These are phyloP conservation scores for Aspergillus mulundensis DNA, from an alignment of 495 filamentous ascomycete genomes.

Conservation along the genomic window DNA sequence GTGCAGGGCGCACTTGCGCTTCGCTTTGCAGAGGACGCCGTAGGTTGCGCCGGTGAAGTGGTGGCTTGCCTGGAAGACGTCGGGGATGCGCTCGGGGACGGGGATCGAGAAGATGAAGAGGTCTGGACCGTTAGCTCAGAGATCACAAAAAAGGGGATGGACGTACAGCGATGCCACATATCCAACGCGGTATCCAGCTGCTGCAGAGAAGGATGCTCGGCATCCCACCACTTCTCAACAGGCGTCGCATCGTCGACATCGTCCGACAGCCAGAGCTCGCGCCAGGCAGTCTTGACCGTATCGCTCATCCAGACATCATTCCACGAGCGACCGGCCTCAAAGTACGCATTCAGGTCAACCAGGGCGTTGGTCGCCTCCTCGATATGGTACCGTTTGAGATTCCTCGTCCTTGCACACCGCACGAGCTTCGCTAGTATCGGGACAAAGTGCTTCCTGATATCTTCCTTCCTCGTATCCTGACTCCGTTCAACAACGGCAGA, in stretches of 20 bases:
- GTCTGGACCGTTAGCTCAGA: conserved; percentile 18
- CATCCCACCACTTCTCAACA: conserved; percentile 48
- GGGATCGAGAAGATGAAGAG: conserved; percentile 65
- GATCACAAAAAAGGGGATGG: too few species aligned
- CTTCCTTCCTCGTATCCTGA: conserved; percentile 41
- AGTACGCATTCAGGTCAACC: conserved; percentile 57
- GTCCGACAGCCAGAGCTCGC: conserved; percentile 54
- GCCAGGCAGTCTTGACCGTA: conserved; percentile 53
- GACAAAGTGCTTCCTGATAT: conserved; percentile 56
- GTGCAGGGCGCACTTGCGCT: conserved; percentile 54
- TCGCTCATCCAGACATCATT: conserved; percentile 59
- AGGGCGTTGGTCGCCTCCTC: conserved; percentile 52
- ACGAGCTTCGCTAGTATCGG: conserved; percentile 56
- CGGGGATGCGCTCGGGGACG: conserved; percentile 56
- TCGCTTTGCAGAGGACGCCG: conserved; percentile 61
- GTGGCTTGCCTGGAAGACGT: conserved; percentile 62
- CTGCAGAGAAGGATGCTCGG: conserved; percentile 52
- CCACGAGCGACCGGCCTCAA: conserved; percentile 55
- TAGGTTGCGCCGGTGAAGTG: conserved; percentile 60
- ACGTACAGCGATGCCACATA: conserved; percentile 52
- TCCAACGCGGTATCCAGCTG: conserved; percentile 54
- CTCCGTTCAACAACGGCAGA: conserved; percentile 53
- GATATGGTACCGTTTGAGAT: conserved; percentile 45
- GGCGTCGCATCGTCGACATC: conserved; percentile 49
- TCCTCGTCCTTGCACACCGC: conserved; percentile 47